Conservation (phyloP, 352 stramenopile genomes). For the Phytophthora agathidicida region DNA sequence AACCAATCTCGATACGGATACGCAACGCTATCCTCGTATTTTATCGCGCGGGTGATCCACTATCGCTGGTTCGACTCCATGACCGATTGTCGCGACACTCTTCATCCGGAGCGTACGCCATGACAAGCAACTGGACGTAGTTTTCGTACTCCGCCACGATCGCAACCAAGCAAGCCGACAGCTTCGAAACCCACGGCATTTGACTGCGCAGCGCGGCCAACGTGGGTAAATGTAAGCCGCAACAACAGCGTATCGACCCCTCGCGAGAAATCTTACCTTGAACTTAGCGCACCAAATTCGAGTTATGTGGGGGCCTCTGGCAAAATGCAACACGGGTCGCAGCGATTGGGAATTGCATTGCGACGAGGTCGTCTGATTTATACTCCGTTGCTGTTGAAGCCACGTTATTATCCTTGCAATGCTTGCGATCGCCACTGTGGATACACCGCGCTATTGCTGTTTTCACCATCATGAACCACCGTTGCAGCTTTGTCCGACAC, state of each 20-base stretch:
- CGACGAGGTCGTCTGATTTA: conserved; percentile 16
- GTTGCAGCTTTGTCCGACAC: background rate
- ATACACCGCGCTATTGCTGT: no score
- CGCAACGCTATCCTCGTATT: no score
- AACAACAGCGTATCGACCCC: background rate
- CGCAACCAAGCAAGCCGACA: conserved; percentile 3
- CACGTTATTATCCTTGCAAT: conserved; percentile 18
- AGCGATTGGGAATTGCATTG: conserved; percentile 9
- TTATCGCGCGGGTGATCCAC: no score
- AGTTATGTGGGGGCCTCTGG: no score
- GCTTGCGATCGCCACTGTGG: conserved; percentile 26
- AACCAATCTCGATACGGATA: no score
- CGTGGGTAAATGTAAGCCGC: no score
- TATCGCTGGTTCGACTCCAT: no score
- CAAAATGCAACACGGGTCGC: background rate
- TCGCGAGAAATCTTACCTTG: no score
- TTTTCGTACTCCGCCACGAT: conserved; percentile 17
- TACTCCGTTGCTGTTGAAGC: background rate
- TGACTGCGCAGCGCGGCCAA: background rate
- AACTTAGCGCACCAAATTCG: background rate
- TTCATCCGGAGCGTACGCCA: conserved; percentile 18
- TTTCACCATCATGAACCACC: background rate
- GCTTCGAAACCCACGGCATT: conserved; percentile 16
- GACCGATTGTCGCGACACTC: background rate
- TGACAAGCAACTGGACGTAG: conserved; percentile 21